Conservation (phyloP, 2,329 filamentous ascomycete genomes). For the Scedosporium minutisporum region DNA sequence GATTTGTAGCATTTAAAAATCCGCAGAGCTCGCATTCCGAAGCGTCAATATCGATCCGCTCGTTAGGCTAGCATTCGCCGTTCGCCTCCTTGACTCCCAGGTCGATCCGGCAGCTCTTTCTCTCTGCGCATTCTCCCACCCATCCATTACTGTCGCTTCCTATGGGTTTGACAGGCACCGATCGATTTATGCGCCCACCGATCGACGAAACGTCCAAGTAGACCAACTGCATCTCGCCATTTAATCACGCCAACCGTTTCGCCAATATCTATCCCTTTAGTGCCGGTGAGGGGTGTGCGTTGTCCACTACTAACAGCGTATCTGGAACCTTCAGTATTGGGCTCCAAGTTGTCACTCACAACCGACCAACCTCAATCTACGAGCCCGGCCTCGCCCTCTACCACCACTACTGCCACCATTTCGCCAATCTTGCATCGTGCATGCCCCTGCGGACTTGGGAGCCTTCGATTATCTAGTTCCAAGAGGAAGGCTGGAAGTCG, state of each 20-base stretch:
- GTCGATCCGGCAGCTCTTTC: neutral
- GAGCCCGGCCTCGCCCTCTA: neutral
- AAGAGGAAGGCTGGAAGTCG: neutral
- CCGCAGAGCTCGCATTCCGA: too few species aligned
- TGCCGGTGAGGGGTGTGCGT: slow-evolving; percentile 1
- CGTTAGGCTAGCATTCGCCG: neutral
- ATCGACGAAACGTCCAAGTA: slow-evolving; percentile 5
- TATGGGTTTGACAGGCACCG: slow-evolving; percentile 9
- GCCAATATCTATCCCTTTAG: neutral
- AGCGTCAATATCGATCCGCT: neutral
- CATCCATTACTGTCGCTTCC: slow-evolving; percentile 1
- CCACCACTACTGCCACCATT: neutral
- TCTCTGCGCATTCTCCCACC: neutral
- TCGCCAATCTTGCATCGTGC: too few species aligned
- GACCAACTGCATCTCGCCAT: neutral
- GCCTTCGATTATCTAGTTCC: too few species aligned
- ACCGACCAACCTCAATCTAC: neutral
- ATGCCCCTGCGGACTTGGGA: too few species aligned
- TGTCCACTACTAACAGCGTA: neutral
- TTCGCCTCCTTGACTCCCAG: neutral
- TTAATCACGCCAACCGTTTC: neutral
- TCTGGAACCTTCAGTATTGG: neutral
- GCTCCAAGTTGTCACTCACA: neutral
- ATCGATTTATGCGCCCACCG: slow-evolving; percentile 9
- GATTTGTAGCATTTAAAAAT: too few species aligned